Base-by-base conservation (phyloP, 495 filamentous ascomycete genomes). In the Aspergillus avenaceus region DNA sequence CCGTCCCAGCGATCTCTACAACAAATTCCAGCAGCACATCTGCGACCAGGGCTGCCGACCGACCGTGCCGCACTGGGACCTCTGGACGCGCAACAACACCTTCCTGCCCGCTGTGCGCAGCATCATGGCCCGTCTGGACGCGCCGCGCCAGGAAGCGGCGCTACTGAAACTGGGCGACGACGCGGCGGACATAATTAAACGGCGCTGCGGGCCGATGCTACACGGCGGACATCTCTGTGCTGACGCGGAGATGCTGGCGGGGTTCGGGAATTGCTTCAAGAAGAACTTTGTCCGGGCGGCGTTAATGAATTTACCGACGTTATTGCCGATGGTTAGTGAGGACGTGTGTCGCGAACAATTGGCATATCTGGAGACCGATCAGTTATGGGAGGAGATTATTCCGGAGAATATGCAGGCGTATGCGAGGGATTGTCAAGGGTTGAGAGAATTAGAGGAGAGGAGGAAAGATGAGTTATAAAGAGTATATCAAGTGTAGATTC, bases 201-300 rank as follows among this genome's bases (percentile, higher is more conserved):
- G 58, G 4, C 63, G 58, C 27, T 71, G 69, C 42, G 66, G 59
- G 3, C 61, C 68, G 7, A 37, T 67, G 54, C 58, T 71, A 0
- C 52, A 58, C 8, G 69, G 66, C 7, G 55, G 58, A 34, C 64
- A 74, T 56, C 67, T 74, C 44, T 74, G 71, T 54, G 62, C 69
- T 1, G 66, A 67, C 43, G 44, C 52, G 9, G 57, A 66, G 22
- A 71, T 58, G 4, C 44, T 74, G 50, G 64, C 67, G 22, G 67
- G 63, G 36, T 74, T 72, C 53, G 70, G 70, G 37, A 66, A 67
- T 40, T 74, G 71, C 56, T 74, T 74, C 53, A 72, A 74, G 63
- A 60, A 54, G 49, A 63, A 68, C 37, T 72, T 70, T 18, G 53
- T 72, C 19, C 62, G 65, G 53, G 60, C 65, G 28, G 64, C 66